Conservation (phyloP, 1,139 yeast species). For the Kluyveromyces marxianus region DNA sequence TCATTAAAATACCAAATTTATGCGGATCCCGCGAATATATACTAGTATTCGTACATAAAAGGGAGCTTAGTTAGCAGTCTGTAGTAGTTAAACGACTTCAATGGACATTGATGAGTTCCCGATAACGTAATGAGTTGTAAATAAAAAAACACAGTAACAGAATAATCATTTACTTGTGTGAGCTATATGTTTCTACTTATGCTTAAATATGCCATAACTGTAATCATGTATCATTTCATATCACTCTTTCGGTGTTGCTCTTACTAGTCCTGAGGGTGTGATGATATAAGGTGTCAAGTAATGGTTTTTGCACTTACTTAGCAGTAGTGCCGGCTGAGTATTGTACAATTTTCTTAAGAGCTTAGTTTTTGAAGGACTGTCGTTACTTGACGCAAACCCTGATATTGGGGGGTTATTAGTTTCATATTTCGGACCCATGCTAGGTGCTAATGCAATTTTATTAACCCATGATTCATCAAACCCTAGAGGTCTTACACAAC, state of each 20-base stretch:
- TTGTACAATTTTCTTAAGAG: conserved; percentile 5
- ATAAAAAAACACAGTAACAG: too few species aligned
- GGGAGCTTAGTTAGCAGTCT: too few species aligned
- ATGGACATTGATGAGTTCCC: too few species aligned
- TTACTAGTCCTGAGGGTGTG: conserved; percentile 23
- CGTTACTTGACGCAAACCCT: conserved; percentile 6
- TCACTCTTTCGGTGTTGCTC: neutral
- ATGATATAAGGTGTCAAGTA: conserved; percentile 23
- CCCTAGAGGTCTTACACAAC: conserved; percentile 50
- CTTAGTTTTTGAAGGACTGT: conserved; percentile 3
- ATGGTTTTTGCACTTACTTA: conserved; percentile 19
- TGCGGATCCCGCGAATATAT: neutral
- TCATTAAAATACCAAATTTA: neutral
- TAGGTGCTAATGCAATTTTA: conserved; percentile 38
- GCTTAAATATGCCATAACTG: too few species aligned
- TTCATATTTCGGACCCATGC: conserved; percentile 25
- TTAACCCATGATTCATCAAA: conserved; percentile 51
- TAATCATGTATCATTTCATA: neutral
- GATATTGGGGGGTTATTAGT: conserved; percentile 24
- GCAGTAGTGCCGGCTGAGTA: conserved; percentile 7
- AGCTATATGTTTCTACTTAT: too few species aligned
- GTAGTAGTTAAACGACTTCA: too few species aligned
- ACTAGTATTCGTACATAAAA: neutral
- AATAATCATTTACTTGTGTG: too few species aligned
- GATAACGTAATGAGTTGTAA: too few species aligned